Base-by-base conservation (phyloP, 805 yeast species). In the Maudiozyma serrabonitensis region DNA sequence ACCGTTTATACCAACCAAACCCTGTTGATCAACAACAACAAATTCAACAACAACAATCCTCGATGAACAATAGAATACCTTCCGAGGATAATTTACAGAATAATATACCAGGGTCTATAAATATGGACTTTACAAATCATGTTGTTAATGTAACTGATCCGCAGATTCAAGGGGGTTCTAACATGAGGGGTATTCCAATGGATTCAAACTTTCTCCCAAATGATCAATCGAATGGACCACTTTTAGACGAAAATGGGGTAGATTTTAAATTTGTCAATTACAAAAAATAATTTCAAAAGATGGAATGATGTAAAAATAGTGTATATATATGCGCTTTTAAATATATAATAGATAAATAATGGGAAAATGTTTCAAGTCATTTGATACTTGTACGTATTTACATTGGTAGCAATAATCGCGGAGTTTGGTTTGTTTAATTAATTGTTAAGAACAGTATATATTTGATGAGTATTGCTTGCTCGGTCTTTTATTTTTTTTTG, bases 181-280 rank as follows among this genome's bases (percentile, higher is more conserved):
- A 26, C 25, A 25, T 41, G 19, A n/a, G 32, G 15, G 31, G 12
- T 6, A 6, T 13, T 4, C 32, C 43, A 15, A 6, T 41, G 18
- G 43, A 41, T 15, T 15, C 18, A 23, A 15, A 42, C 28, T 42
- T 28, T 18, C 23, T 42, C 23, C 12, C 15, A 26, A 19, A 18
- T n/a, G 45, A 42, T 19, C 21, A 42, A 9, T 25, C n/a, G 15
- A 42, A 42, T 13, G 16, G n/a, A 15, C 37, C 28, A 18, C 15
- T 42, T 8, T 12, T 42, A 15, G 37, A 42, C 9, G 28, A 26
- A 16, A 28, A 28, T 42, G 37, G 37, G 8, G 45, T 42, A 5
- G 45, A 42, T n/a, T 42, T 42, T 16, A 42, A 42, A 25, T 42
- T 42, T 42, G 45, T 42, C 21, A 42, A 28, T 31, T 42, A 42